A percentile compares a stretch with the other conserved stretches of the same genome.
Conservation (phyloP, 2,329 filamentous ascomycete species). For the Remersonia thermophila region DNA sequence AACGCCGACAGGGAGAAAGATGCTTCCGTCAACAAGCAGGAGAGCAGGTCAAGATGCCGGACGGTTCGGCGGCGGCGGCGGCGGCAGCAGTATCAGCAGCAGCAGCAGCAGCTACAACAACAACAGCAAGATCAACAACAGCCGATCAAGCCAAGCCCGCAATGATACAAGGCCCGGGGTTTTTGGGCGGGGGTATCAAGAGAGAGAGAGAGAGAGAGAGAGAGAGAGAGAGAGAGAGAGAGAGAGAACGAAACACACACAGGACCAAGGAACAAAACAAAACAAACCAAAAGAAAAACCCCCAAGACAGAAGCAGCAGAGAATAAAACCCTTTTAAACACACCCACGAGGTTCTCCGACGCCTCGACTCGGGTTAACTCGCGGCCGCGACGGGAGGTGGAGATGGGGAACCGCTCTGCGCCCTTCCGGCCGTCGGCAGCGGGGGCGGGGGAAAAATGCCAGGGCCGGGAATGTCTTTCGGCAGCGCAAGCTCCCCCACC, state of each 20-base stretch:
- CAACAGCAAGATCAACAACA: too few species aligned
- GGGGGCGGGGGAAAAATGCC: slow-evolving; percentile 12
- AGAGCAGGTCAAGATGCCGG: too few species aligned
- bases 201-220: too few species aligned
- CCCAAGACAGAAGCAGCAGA: slow-evolving; percentile 1
- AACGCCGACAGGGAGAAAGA: too few species aligned
- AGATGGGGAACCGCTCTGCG: not conserved
- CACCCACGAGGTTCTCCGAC: slow-evolving; percentile 1
- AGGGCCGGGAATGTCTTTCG: slow-evolving; percentile 11
- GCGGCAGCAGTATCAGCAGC: too few species aligned
- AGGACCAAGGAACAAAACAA: not conserved
- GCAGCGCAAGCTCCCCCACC: slow-evolving; percentile 11
- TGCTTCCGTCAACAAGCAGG: too few species aligned
- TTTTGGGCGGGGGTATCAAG: too few species aligned
- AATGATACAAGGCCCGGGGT: too few species aligned
- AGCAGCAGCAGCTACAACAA: too few species aligned
- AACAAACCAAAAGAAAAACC: not conserved
- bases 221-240: too few species aligned
- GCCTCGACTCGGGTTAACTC: slow-evolving; percentile 9
- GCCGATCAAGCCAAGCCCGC: too few species aligned
- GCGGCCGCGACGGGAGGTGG: slow-evolving; percentile 10
- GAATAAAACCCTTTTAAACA: not conserved
- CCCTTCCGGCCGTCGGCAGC: slow-evolving; percentile 4
- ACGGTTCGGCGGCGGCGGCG: too few species aligned
- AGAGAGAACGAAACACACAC: not conserved